These are phyloP conservation scores for Huntiella omanensis DNA, from an alignment of 2,329 filamentous ascomycete genomes.

Conservation along the genomic window DNA sequence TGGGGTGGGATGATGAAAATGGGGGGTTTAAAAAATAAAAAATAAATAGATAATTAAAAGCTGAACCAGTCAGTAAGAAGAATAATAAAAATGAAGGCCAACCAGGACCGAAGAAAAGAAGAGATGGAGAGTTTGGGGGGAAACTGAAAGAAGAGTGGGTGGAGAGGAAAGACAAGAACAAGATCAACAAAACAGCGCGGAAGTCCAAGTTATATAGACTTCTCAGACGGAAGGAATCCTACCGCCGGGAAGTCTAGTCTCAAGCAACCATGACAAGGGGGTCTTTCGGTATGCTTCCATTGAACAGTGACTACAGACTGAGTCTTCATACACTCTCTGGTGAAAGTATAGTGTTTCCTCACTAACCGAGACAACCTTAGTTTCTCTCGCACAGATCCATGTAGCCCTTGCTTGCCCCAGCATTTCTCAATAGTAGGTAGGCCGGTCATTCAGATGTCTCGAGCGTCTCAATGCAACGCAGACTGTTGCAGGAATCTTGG, in stretches of 20 bases:
- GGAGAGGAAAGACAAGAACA: conserved; percentile 8
- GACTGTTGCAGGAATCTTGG: neutral
- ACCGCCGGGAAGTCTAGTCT: neutral
- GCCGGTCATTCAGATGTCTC: neutral
- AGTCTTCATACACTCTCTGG: neutral
- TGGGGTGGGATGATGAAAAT: neutral
- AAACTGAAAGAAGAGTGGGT: conserved; percentile 9
- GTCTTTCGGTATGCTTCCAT: neutral
- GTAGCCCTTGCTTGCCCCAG: too few relatives aligned
- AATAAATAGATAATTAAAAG: conserved; percentile 13
- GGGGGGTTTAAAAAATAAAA: conserved; percentile 12
- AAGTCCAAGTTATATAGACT: conserved; percentile 7
- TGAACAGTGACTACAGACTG: neutral
- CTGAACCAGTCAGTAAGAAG: conserved; percentile 10
- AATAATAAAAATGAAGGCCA: conserved; percentile 9
- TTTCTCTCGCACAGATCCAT: neutral
- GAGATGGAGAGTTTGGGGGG: conserved; percentile 1
- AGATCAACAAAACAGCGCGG: neutral
- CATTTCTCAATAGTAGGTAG: neutral
- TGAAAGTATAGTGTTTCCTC: neutral
- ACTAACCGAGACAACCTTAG: neutral
- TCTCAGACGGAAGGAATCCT: neutral
- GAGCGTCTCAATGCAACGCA: conserved; percentile 2
- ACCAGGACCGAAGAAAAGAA: conserved; percentile 12
- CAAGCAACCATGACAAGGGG: neutral